Base-by-base conservation (phyloP, 2,329 filamentous ascomycete species). In the Sphaerulina populicola region DNA sequence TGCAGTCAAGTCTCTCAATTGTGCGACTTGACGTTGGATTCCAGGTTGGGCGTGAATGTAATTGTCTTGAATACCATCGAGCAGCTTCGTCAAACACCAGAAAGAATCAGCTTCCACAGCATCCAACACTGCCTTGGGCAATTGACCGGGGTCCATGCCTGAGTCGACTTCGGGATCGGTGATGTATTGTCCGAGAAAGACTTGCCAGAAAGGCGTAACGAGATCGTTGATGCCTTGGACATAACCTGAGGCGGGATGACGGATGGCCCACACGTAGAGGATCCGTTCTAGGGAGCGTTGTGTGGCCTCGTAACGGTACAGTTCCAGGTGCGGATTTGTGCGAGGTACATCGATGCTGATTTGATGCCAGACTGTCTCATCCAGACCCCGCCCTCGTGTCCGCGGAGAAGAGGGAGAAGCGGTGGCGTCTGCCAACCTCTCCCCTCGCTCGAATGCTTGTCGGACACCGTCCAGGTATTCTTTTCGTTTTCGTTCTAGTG, bases 51-150 rank as follows among this genome's bases (percentile, higher is more conserved):
- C 93, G 57, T 94, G 91, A 58, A 98, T 97, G 67, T 98, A 98
- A 66, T 98, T 95, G 68, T 98, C 93, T 69, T 98, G 93, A 56
- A 98, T 98, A 30, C 93, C 93, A 66, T 98, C 93, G n/a, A 98
- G 78, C 9, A 98, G 77, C 69, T 98, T 98, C 0, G 93, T 96
- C 54, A 98, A 74, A 69, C 93, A 98, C 93, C 93, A 98, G 68
- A 97, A 98, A 0, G 89, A 88, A 71, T 98, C 93, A 6, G 93
- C 93, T 71, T 98, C 93, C 6, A 98, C 93, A 0, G 93, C 93
- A 68, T 98, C 93, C 36, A 98, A 74, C 6, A 98, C 94, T 33
- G 88, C 78, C 66, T 83, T 86, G 2, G 93, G 93, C 33, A 98
- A 72, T 69, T 97, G 91, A 1, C 91, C 93, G 0, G 93, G 93